Percentiles rank a stretch among this genome's conserved stretches.
Evolutionary conservation across 768 basidiomycete species (phyloP).

Genomic region (Boletellus sp.): DNA sequence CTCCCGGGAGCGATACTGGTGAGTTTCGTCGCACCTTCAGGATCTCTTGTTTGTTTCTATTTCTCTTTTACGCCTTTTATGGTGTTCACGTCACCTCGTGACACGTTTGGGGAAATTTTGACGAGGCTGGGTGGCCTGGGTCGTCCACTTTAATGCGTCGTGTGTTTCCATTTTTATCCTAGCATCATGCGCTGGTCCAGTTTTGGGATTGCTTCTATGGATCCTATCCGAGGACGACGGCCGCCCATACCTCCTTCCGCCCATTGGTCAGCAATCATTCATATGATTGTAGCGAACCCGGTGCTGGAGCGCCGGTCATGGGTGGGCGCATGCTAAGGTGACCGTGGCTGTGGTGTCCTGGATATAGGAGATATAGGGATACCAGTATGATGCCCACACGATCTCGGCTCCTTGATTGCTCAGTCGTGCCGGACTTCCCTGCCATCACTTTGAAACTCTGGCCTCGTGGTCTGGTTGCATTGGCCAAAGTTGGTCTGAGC

Average conservation of each 20-base stretch:
- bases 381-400: not conserved
- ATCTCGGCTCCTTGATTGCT: not conserved
- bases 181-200: not conserved
- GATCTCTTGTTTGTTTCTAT: not conserved
- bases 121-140: not conserved
- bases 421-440: not conserved
- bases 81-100: not conserved
- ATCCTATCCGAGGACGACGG: not conserved
- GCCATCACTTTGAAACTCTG: constrained; percentile 3
- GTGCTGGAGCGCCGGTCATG: not conserved
- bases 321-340: not conserved
- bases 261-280: not conserved
- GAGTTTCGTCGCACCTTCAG: constrained; percentile 6
- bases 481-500: not conserved
- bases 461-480: not conserved
- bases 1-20: constrained; percentile 27
- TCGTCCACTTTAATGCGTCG: not conserved
- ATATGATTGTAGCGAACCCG: constrained; percentile 1
- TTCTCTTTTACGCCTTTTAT: not conserved
- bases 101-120: not conserved
- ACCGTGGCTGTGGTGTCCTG: not conserved
- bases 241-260: not conserved
- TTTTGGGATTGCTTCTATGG: not conserved
- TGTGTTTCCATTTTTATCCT: not conserved
- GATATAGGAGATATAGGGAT: not conserved